Percentiles rank a stretch among this genome's conserved stretches.
phyloP scores from a whole-genome alignment of 495 filamentous ascomycete species.

The Penicillium fimorum region DNA sequence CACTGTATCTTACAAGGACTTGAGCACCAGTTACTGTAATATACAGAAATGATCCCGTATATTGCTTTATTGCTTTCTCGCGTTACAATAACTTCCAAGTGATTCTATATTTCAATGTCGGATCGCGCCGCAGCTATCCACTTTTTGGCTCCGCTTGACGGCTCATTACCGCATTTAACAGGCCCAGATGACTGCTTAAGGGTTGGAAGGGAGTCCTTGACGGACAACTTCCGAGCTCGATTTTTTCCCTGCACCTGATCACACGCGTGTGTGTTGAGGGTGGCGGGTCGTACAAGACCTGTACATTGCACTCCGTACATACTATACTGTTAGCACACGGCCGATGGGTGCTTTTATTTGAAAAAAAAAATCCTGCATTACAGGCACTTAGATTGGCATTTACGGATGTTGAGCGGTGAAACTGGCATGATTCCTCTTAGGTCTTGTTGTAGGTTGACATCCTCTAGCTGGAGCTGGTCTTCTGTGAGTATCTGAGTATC shows the following conservation, averaged over 20 bases:
- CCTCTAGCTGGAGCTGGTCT: conserved; percentile 14
- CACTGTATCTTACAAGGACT: neutral
- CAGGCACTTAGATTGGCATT: neutral
- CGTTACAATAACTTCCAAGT: neutral
- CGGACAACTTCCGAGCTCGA: conserved; percentile 25
- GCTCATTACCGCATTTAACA: conserved; percentile 1
- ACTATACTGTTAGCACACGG: conserved; percentile 9
- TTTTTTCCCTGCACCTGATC: neutral
- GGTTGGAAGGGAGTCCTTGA: conserved; percentile 3
- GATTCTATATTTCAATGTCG: conserved; percentile 20
- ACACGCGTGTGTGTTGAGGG: neutral
- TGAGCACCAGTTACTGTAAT: neutral
- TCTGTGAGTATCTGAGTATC: conserved; percentile 26
- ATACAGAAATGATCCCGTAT: neutral
- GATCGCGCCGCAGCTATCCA: conserved; percentile 16
- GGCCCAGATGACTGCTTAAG: conserved; percentile 1
- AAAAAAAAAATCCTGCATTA: conserved; percentile 15
- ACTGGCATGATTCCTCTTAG: conserved; percentile 21
- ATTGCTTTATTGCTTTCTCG: neutral
- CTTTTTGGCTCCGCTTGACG: conserved; percentile 22
- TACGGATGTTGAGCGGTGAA: conserved; percentile 24
- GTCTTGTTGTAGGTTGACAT: conserved; percentile 11
- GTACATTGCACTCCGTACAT: neutral
- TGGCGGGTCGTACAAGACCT: conserved; percentile 5
- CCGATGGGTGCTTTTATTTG: conserved; percentile 12